A percentile compares a stretch with the other conserved stretches of the same genome.
phyloP scores from a whole-genome alignment of 768 basidiomycete genomes.

The Leccinellum albellum region DNA sequence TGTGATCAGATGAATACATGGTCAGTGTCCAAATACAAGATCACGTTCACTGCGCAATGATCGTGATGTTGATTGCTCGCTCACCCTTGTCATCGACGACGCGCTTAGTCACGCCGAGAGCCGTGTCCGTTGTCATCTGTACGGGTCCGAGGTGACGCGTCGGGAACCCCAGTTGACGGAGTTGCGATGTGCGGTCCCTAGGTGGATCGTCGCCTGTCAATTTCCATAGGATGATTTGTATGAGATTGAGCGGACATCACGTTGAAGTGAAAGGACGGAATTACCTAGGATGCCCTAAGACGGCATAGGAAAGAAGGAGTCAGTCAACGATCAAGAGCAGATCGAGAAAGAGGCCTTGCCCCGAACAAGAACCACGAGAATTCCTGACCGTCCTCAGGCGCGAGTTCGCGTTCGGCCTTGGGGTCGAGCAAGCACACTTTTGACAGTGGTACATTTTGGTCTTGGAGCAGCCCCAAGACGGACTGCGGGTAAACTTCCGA shows the following conservation, averaged over 20 bases:
- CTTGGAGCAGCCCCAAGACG: conserved; percentile 12
- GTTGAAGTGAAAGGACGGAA: background rate
- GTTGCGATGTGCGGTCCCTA: conserved; percentile 84
- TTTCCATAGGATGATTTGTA: background rate
- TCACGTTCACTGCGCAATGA: background rate
- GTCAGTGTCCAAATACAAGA: background rate
- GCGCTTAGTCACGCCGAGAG: conserved; percentile 83
- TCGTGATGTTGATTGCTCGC: conserved; percentile 11
- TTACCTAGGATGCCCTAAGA: conserved; percentile 59
- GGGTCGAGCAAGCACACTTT: conserved; percentile 94
- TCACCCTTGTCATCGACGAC: conserved; percentile 71
- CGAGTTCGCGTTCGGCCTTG: conserved; percentile 63
- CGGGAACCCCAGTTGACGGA: conserved; percentile 84
- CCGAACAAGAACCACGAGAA: conserved; percentile 94
- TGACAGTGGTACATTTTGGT: conserved; percentile 37
- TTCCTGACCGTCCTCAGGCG: conserved; percentile 73
- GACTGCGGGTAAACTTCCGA: conserved; percentile 26
- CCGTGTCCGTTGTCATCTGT: conserved; percentile 99
- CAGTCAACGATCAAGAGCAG: background rate
- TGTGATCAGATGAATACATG: background rate
- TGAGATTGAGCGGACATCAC: background rate
- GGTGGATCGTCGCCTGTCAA: conserved; percentile 88
- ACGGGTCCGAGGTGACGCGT: conserved; percentile 78
- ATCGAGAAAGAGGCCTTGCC: conserved; percentile 38
- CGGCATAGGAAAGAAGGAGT: background rate